Base-by-base conservation (phyloP, 176 grass and related monocot species). In the Panicum miliaceum region DNA sequence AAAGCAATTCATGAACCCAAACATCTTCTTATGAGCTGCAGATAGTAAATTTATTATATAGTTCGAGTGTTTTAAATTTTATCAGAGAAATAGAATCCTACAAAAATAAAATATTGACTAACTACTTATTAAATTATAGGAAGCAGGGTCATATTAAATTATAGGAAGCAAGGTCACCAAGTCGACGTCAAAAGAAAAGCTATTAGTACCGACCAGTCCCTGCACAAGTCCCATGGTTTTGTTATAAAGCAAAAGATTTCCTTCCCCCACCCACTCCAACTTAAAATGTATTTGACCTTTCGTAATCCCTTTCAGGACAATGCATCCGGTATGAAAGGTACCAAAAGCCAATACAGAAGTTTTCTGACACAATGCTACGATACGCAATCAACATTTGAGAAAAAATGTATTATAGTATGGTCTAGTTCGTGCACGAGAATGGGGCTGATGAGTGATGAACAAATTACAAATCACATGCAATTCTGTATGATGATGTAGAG, bases 241-340 rank as follows among this genome's bases (percentile, higher is more conserved):
- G 48, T 47, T 64, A 73, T 35, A 73, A 88, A 79, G 29, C 71
- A 88, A 84, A 77, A 53, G 19, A 48, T 26, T 12, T 71, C n/a
- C 12, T 25, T 9, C 75, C 27, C 27, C 22, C 76, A 48, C 81
- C 47, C 18, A 79, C 35, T 79, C 46, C 13, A 59, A 74, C 66
- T 42, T 46, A 77, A 77, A 77, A 58, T 34, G 32, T 57, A 64
- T 73, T 88, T 78, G 37, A 27, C 68, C 68, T 73, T 54, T 15
- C 68, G 18, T 57, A 22, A 37, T 36, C 8, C 59, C 32, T 34
- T 73, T 52, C 5, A 57, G 48, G 73, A 46, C 76, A 67, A 80
- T 29, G 25, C 1, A 5, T 19, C 56, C 12, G 14, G 56, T 56
- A 11, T 58, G 14, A 27, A 78, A 40, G 51, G 8, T 37, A 27